These are phyloP conservation scores for Chaetomiaceae sp. DNA, from an alignment of 2,329 filamentous ascomycete genomes.

Conservation along the genomic window DNA sequence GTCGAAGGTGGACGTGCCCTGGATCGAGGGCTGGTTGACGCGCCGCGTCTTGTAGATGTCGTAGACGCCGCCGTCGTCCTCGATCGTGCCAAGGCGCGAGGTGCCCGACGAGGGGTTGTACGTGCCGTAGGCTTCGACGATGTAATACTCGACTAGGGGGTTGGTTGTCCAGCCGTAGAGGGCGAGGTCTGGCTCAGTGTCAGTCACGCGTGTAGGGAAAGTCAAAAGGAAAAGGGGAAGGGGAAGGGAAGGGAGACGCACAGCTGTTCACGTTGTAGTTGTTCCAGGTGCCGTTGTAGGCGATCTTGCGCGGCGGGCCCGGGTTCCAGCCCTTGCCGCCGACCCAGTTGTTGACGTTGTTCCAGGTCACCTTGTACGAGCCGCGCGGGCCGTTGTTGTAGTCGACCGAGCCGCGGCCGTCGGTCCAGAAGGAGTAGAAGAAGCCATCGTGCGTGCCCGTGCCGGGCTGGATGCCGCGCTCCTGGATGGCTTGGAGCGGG, in stretches of 20 bases:
- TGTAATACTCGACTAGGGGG: slow-evolving; percentile 28
- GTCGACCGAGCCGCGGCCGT: slow-evolving; percentile 35
- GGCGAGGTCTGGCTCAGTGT: slow-evolving; percentile 27
- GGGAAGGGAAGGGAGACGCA: background rate
- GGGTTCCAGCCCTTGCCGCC: slow-evolving; percentile 55
- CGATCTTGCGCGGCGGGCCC: slow-evolving; percentile 30
- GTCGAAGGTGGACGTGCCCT: slow-evolving; percentile 43
- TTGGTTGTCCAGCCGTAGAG: slow-evolving; percentile 34
- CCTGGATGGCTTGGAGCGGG: background rate
- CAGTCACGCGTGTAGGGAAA: slow-evolving; percentile 6
- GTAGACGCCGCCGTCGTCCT: slow-evolving; percentile 34
- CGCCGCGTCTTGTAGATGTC: slow-evolving; percentile 33
- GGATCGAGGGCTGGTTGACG: slow-evolving; percentile 40
- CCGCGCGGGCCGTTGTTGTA: slow-evolving; percentile 39
- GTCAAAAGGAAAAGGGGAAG: background rate
- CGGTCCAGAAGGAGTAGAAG: slow-evolving; percentile 44
- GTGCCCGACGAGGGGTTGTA: slow-evolving; percentile 37
- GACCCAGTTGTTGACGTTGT: slow-evolving; percentile 47
- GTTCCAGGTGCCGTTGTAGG: slow-evolving; percentile 3
- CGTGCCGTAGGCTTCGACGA: slow-evolving; percentile 34
- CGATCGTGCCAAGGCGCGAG: slow-evolving; percentile 29
- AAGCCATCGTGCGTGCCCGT: slow-evolving; percentile 36
- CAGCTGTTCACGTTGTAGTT: slow-evolving; percentile 7
- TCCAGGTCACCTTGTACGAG: slow-evolving; percentile 40
- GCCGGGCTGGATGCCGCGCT: slow-evolving; percentile 15